Base-by-base conservation (phyloP, 208 protist genomes). In the Wallacemonas sp. region DNA sequence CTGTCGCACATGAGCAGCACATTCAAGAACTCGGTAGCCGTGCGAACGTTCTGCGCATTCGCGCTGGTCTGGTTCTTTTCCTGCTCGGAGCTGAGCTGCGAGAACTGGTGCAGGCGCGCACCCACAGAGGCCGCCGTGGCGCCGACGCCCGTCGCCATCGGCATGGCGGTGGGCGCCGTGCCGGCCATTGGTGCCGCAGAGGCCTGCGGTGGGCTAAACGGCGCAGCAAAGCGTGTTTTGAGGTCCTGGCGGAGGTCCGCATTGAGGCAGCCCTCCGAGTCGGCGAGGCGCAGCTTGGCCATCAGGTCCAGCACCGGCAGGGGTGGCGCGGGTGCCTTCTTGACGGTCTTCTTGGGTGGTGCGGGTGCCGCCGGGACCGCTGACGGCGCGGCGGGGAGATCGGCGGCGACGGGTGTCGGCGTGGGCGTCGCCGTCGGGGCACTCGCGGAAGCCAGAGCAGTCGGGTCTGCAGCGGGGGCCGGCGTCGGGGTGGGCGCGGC, bases 1-100 rank as follows among this genome's bases (percentile, higher is more conserved):
- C 82, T 85, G 61, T 85, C 67, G 50, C 79, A 85, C 54, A 70
- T 52, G 18, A 81, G 61, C 52, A 89, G 71, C 25, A 84, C 36
- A 20, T 72, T 54, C 18, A 89, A 70, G 23, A 85, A 57, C 42
- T 76, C 63, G 22, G 41, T 64, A 3, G 70, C 52, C 14, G 50
- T 42, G 25, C 57, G 67, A 2, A 67, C 66, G 52, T 77, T 61
- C 25, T 45, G 29, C 4, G 46, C 50, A 28, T 48, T 61, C n/a
- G 28, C 26, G 31, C 38, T 49, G 10, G 36, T 20, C 25, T 64
- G 57, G 18, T 32, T 7, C 57, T 29, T 45, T 25, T 64, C 45
- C 28, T 31, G 48, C 20, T 12, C 45, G 14, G 8, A 22, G 14
- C 22, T 41, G n/a, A 69, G 23, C 32, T 57, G 48, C 20, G 50